phyloP scores from a whole-genome alignment of 257 asterid genomes.

The Cynanchum wilfordii region DNA sequence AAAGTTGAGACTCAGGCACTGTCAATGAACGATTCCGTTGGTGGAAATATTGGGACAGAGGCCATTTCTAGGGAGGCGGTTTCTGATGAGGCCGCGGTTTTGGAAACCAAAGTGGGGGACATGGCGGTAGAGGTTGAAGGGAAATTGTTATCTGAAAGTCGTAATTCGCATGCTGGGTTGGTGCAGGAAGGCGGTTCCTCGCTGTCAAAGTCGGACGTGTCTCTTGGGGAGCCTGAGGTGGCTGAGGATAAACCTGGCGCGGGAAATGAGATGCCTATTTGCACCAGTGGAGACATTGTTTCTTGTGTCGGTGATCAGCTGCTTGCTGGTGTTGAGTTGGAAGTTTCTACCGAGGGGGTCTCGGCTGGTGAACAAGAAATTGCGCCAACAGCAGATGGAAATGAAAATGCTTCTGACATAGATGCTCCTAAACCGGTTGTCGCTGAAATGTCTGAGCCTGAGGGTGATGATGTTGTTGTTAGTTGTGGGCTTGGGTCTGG shows the following conservation, averaged over 20 bases:
- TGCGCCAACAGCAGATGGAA: not conserved
- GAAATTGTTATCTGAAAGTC: not conserved
- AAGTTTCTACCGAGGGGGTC: not conserved
- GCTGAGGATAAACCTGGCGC: not conserved
- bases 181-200: not conserved
- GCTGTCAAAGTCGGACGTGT: not conserved
- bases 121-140: slow-evolving; percentile 16
- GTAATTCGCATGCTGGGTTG: slow-evolving; percentile 5
- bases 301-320: not conserved
- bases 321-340: not conserved
- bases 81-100: slow-evolving; percentile 14
- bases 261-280: slow-evolving; percentile 4
- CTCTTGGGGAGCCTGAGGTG: slow-evolving; percentile 3
- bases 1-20: not conserved
- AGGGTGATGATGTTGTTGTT: not conserved
- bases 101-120: slow-evolving; percentile 10
- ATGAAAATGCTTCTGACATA: not conserved
- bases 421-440: not conserved
- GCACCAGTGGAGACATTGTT: slow-evolving; percentile 3
- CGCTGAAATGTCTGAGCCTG: not conserved
- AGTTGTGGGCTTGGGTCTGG: not conserved
- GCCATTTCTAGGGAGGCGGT: slow-evolving; percentile 14
- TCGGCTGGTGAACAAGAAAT: not conserved
- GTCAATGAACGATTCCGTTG: slow-evolving; percentile 18
- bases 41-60: slow-evolving; percentile 15